Evolutionary conservation across 2,329 filamentous ascomycete species (phyloP).

Genomic region (Verticillium tricorpus): DNA sequence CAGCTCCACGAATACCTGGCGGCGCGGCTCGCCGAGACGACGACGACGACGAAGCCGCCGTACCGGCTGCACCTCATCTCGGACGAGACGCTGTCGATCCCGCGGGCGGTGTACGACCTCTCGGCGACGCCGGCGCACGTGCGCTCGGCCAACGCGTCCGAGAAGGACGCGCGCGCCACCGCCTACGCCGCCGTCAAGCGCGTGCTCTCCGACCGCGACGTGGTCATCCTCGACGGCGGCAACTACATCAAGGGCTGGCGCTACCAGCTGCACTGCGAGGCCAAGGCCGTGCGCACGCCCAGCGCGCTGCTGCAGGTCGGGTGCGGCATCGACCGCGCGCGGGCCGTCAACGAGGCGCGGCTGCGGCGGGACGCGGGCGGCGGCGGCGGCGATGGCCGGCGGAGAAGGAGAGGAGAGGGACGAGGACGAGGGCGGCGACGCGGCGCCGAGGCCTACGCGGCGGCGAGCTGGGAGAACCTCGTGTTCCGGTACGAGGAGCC

Average conservation of each 20-base stretch:
- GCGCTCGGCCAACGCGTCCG: slow-evolving; percentile 67
- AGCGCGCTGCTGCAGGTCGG: slow-evolving; percentile 69
- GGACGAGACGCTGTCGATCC: slow-evolving; percentile 65
- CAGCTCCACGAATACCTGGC: slow-evolving; percentile 64
- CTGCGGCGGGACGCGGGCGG: slow-evolving; percentile 27
- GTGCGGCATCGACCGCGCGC: slow-evolving; percentile 47
- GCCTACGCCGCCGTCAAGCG: slow-evolving; percentile 77
- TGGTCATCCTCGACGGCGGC: slow-evolving; percentile 74
- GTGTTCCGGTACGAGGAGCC: slow-evolving; percentile 83
- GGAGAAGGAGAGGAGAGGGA: too few species aligned
- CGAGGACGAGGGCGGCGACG: slow-evolving; percentile 13
- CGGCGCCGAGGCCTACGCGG: slow-evolving; percentile 43
- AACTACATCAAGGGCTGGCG: slow-evolving; percentile 92
- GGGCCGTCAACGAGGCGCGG: slow-evolving; percentile 56
- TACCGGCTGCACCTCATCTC: slow-evolving; percentile 71
- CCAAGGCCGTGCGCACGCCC: slow-evolving; percentile 72
- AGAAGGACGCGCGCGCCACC: slow-evolving; percentile 77
- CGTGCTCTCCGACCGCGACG: slow-evolving; percentile 64
- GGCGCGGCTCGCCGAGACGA: slow-evolving; percentile 43
- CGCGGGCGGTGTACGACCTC: slow-evolving; percentile 67
- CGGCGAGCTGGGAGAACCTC: slow-evolving; percentile 69
- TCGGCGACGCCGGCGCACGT: slow-evolving; percentile 49
- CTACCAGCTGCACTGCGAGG: slow-evolving; percentile 81
- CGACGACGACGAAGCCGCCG: slow-evolving; percentile 23
- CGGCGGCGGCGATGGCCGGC: background rate